Conservation (phyloP, 2,329 filamentous ascomycete species). For the Diaporthe vaccinii region DNA sequence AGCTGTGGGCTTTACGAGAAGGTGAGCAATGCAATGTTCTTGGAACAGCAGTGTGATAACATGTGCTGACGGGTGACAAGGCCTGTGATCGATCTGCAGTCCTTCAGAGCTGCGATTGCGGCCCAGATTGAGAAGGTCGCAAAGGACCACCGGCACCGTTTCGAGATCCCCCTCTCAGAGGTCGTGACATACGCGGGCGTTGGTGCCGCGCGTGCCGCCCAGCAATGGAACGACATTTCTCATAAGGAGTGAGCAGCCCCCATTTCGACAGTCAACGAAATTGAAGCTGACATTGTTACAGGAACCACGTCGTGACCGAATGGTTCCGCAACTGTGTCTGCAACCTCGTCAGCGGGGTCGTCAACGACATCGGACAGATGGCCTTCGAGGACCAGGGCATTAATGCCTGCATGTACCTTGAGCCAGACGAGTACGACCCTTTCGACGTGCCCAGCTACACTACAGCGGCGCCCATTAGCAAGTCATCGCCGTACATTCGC, state of each 20-base stretch:
- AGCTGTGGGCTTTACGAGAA: not conserved
- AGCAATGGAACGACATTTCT: constrained; percentile 27
- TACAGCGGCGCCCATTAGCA: not conserved
- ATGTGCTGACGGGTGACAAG: not conserved
- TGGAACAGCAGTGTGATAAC: rapidly evolving
- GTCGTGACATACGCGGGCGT: not conserved
- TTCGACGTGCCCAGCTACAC: not conserved
- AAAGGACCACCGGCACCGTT: not conserved
- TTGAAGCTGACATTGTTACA: not conserved
- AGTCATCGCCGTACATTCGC: not conserved
- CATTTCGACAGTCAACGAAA: rapidly evolving
- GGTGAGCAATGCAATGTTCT: not conserved
- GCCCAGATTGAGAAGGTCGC: not conserved
- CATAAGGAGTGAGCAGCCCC: not conserved
- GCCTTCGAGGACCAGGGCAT: not conserved
- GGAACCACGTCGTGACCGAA: constrained; percentile 15
- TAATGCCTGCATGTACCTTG: not conserved
- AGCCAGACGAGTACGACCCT: not conserved
- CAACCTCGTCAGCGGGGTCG: constrained; percentile 26
- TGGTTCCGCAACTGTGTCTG: constrained; percentile 34
- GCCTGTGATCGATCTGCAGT: not conserved
- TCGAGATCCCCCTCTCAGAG: constrained; percentile 12
- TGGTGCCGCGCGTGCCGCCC: not conserved
- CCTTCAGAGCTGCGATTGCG: not conserved
- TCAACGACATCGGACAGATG: constrained; percentile 7